phyloP scores from a whole-genome alignment of 495 filamentous ascomycete genomes.

The Elasticomyces elasticus region DNA sequence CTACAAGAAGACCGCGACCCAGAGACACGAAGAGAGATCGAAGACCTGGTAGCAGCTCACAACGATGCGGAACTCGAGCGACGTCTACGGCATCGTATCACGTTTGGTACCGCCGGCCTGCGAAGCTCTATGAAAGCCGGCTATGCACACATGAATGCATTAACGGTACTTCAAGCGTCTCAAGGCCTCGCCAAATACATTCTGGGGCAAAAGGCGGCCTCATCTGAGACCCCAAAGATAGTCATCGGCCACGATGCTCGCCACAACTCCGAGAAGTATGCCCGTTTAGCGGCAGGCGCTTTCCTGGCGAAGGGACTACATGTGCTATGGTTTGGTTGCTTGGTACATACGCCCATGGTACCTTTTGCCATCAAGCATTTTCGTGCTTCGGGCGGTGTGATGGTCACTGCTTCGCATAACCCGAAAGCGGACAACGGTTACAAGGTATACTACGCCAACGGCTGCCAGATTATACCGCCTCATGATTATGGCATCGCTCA shows the following conservation, averaged over 20 bases:
- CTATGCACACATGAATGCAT: constrained; percentile 57
- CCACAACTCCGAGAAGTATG: constrained; percentile 56
- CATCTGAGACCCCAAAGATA: constrained; percentile 33
- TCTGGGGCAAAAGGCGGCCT: constrained; percentile 23
- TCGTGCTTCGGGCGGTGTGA: constrained; percentile 53
- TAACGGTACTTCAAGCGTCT: constrained; percentile 64
- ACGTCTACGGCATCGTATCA: constrained; percentile 49
- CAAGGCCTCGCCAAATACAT: constrained; percentile 61
- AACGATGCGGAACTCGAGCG: constrained; percentile 45
- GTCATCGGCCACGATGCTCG: constrained; percentile 62
- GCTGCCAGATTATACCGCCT: constrained; percentile 61
- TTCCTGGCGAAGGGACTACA: constrained; percentile 52
- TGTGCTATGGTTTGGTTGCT: constrained; percentile 49
- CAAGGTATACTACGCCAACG: constrained; percentile 64
- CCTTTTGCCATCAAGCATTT: constrained; percentile 52
- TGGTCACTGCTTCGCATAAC: constrained; percentile 67
- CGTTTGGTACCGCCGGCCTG: constrained; percentile 63
- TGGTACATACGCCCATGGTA: constrained; percentile 58
- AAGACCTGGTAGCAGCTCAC: constrained; percentile 40
- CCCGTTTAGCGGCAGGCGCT: constrained; percentile 52
- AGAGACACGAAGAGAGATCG: constrained; percentile 49
- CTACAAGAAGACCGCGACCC: constrained; percentile 55
- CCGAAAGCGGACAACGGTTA: constrained; percentile 63
- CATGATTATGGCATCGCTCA: constrained; percentile 52
- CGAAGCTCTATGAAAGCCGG: constrained; percentile 62